phyloP scores from a whole-genome alignment of 164 flowering plant species.

The Saururus chinensis region DNA sequence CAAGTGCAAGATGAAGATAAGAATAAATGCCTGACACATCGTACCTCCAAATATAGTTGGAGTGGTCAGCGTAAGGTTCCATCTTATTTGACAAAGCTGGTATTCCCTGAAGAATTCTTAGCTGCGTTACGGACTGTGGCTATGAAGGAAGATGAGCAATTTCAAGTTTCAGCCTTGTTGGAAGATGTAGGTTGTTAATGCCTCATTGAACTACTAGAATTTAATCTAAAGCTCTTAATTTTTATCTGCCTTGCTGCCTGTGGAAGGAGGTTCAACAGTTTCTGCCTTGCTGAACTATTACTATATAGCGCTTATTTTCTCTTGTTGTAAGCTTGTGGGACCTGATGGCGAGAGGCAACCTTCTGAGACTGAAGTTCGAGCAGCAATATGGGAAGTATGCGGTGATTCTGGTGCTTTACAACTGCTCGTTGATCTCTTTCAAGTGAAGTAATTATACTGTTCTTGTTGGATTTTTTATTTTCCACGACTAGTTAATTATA shows the following conservation, averaged over 20 bases:
- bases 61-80: conserved; percentile 81
- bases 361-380: conserved; percentile 66
- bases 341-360: conserved; percentile 55
- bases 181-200: conserved; percentile 52
- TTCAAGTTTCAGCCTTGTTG: conserved; percentile 59
- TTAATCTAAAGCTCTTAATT: background rate
- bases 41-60: conserved; percentile 60
- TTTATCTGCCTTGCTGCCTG: background rate
- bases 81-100: conserved; percentile 54
- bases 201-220: background rate
- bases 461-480: conserved; percentile 3
- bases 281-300: background rate
- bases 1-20: conserved; percentile 4
- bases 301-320: background rate
- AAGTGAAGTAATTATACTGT: conserved; percentile 39
- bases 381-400: conserved; percentile 94
- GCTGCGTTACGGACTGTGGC: conserved; percentile 83
- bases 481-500: background rate
- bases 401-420: conserved; percentile 97
- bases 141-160: conserved; percentile 68
- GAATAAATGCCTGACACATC: background rate
- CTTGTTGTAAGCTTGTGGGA: conserved; percentile 53
- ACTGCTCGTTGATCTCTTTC: conserved; percentile 86
- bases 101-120: conserved; percentile 81
- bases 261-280: background rate